Conservation (phyloP, 2,329 filamentous ascomycete species). For the Xylariaceae sp. region DNA sequence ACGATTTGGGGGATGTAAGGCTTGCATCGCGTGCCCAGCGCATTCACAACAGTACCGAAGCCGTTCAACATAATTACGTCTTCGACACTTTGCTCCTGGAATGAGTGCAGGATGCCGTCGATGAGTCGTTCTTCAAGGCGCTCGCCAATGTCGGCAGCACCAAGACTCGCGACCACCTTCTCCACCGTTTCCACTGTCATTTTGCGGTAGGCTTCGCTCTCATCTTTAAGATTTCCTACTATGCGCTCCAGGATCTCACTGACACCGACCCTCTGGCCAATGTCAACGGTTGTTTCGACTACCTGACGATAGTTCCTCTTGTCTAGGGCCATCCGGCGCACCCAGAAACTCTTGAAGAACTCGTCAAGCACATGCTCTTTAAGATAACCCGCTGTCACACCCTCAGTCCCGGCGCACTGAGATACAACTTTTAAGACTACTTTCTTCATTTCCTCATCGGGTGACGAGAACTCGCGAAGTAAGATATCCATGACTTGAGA, state of each 20-base stretch:
- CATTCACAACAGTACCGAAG: slow-evolving; percentile 96
- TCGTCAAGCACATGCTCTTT: slow-evolving; percentile 93
- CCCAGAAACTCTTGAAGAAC: slow-evolving; percentile 99
- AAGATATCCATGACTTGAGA: slow-evolving; percentile 98
- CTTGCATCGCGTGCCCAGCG: slow-evolving; percentile 88
- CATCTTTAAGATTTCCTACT: slow-evolving; percentile 93
- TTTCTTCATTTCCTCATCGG: slow-evolving; percentile 99
- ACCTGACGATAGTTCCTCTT: slow-evolving; percentile 98
- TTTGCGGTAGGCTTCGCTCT: slow-evolving; percentile 95
- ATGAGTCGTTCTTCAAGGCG: slow-evolving; percentile 89
- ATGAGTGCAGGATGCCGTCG: slow-evolving; percentile 90
- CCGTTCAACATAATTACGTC: slow-evolving; percentile 95
- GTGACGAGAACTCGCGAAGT: slow-evolving; percentile 89
- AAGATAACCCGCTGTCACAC: slow-evolving; percentile 88
- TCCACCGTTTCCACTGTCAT: slow-evolving; percentile 99
- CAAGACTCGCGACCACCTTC: slow-evolving; percentile 88
- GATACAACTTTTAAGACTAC: slow-evolving; percentile 96
- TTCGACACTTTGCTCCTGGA: slow-evolving; percentile 97
- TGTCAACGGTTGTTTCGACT: slow-evolving; percentile 94
- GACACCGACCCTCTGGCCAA: slow-evolving; percentile 96
- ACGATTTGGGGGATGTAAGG: slow-evolving; percentile 96
- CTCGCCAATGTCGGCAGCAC: slow-evolving; percentile 89
- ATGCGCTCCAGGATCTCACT: slow-evolving; percentile 91
- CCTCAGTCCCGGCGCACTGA: slow-evolving; percentile 89
- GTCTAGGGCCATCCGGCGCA: slow-evolving; percentile 91